Evolutionary conservation across 169 alveolate species (phyloP), one percentile per base, ranked within the genome.

Genomic region (Plasmodium yoelii): DNA sequence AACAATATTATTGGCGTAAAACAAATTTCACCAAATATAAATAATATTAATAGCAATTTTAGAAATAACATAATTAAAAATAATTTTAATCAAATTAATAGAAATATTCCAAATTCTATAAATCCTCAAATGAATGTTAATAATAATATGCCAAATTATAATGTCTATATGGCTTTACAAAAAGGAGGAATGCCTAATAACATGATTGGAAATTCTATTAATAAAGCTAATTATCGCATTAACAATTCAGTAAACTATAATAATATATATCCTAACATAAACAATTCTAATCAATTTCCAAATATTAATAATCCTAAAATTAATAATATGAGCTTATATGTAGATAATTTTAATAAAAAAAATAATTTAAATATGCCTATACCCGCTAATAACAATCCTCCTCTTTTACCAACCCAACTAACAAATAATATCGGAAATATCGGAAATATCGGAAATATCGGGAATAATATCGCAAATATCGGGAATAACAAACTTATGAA

Each of bases 51-150:
- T 22, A 19, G 8, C 3, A 57, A 26, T 24, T 73, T 73, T 63
- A 28, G 87, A 56, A 73, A 42, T 26, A 73, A 56, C 34, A 9
- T 77, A 22, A 56, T 77, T 74, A 77, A 77, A 19, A 77, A 63
- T 68, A 77, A 15, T n/a, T 19, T 39, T n/a, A 64, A 69, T 44
- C 88, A 61, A 56, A n/a, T 77, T 53, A 64, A 51, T 51, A 67
- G 88, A 53, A 77, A 63, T 55, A 46, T 55, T 9, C 18, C 44
- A 12, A 77, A 47, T 44, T 19, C 77, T 0, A 57, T 77, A 5
- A 77, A 34, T 71, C 22, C 77, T 22, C 75, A 44, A 39, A 5
- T 42, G 5, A 51, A 15, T 24, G 7, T 51, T 39, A 63, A 28
- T 67, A 75, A 47, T 24, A 75, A 75, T 44, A 51, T 77, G 70